Conservation (phyloP, 2,329 filamentous ascomycete species). For the Diaporthe capsici region DNA sequence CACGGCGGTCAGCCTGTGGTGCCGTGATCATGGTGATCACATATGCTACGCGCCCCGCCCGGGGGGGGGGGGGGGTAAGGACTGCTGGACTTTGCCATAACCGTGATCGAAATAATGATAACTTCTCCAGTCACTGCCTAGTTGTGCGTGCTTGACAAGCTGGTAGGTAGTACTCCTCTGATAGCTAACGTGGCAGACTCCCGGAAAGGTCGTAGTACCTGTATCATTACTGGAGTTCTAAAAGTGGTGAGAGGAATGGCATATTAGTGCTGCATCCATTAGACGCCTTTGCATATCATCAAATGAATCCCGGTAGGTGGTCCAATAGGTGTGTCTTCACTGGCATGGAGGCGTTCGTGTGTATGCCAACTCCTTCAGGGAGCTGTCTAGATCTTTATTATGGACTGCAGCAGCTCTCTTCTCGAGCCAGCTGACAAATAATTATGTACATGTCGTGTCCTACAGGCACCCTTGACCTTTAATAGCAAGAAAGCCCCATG, state of each 20-base stretch:
- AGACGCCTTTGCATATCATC: not conserved
- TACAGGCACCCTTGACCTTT: not conserved
- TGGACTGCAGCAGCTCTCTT: slow-evolving; percentile 12
- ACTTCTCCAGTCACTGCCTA: not conserved
- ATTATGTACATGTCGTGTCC: slow-evolving; percentile 30
- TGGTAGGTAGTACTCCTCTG: not conserved
- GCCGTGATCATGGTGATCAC: too few relatives aligned
- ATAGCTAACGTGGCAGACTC: too few relatives aligned
- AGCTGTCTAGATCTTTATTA: slow-evolving; percentile 29
- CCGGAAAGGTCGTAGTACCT: too few relatives aligned
- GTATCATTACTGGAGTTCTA: not conserved
- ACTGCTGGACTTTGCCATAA: not conserved
- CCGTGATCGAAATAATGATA: not conserved
- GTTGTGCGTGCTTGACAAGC: not conserved
- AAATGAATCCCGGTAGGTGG: not conserved
- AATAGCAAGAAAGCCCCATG: slow-evolving; percentile 24
- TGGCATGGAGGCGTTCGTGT: not conserved
- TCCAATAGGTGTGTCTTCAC: not conserved
- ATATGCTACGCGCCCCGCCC: not conserved
- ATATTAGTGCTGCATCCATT: not conserved
- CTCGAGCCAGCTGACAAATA: slow-evolving; percentile 6
- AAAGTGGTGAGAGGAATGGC: not conserved
- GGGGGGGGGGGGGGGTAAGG: too few relatives aligned
- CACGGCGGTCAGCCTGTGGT: not conserved
- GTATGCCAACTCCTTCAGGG: not conserved